These are phyloP conservation scores for Melaleuca quinquenervia DNA, from an alignment of 345 rosid species.

Conservation along the genomic window DNA sequence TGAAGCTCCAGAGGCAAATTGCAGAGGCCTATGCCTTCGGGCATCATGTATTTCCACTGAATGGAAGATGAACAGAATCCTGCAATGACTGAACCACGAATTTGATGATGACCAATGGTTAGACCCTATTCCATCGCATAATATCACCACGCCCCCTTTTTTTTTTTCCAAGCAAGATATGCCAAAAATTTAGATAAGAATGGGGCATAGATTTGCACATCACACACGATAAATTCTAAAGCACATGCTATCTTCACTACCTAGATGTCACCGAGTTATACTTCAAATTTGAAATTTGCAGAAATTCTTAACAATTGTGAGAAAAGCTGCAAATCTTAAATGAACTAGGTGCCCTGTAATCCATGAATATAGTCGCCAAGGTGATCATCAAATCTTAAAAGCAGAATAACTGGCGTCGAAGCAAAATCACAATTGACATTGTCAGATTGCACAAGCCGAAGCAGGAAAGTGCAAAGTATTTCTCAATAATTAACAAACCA, in stretches of 20 bases:
- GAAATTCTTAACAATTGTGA: too few species aligned
- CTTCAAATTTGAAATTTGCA: too few species aligned
- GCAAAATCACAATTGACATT: neutral
- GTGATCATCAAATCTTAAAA: too few species aligned
- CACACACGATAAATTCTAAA: neutral
- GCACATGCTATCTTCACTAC: too few species aligned
- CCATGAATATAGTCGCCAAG: too few species aligned
- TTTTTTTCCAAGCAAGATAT: neutral
- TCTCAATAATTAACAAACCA: neutral
- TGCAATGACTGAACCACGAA: neutral
- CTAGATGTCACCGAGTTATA: too few species aligned
- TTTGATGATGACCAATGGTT: neutral
- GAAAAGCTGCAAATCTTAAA: too few species aligned
- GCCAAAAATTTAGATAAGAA: neutral
- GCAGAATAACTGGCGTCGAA: too few species aligned
- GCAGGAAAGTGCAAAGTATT: neutral
- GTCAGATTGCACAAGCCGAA: neutral
- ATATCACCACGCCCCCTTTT: neutral
- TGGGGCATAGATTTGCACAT: neutral
- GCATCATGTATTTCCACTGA: neutral
- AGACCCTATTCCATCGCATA: neutral
- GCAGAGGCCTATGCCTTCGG: neutral
- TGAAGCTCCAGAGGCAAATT: neutral
- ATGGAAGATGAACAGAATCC: neutral
- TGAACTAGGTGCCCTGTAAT: too few species aligned